Evolutionary conservation across 2,329 filamentous ascomycete genomes (phyloP), one percentile per base, ranked within the genome.

Genomic region (Penicillium sp.): DNA sequence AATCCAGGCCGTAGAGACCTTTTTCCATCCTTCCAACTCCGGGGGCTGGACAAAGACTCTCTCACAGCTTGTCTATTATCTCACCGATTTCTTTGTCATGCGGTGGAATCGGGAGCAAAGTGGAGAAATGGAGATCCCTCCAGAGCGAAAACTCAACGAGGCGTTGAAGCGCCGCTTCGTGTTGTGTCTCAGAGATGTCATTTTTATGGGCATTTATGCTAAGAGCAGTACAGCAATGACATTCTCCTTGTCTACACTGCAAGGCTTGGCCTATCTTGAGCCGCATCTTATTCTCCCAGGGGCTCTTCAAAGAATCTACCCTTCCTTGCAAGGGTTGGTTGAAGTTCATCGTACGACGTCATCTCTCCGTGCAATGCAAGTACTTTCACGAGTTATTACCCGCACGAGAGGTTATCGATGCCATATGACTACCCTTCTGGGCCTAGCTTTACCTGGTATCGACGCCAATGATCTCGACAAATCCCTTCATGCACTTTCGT

Each of bases 391-490:
- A 65, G 82, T 90, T 60, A 94, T 98, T 80, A 84, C 90, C 11
- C 85, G 87, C 64, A 88, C 90, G 36, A 97, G 95, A 69, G 93
- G 93, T n/a, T 96, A 93, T 66, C 81, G 93, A 51, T 97, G 93
- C 63, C 93, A 98, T 66, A 84, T 98, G 54, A 98, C 93, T 1
- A 91, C 91, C 0, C 74, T 98, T 33, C 74, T 98, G n/a, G 93
- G 91, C 4, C 77, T 98, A 50, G 89, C 91, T 4, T 75, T 98
- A 29, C 94, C 94, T 0, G 94, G 93, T 24, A 95, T 98, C 49
- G 94, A 98, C 70, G 90, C 94, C 54, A 98, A 98, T 65, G 93
- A 98, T 69, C 74, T 98, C 26, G 90, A 93, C 65, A 98, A 98
- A 76, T 97, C 93, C 0, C 81, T 95, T 59, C 88, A 95, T 68